These are phyloP conservation scores for Berberis vulgaris DNA, from an alignment of 164 flowering plant species.

Conservation along the genomic window DNA sequence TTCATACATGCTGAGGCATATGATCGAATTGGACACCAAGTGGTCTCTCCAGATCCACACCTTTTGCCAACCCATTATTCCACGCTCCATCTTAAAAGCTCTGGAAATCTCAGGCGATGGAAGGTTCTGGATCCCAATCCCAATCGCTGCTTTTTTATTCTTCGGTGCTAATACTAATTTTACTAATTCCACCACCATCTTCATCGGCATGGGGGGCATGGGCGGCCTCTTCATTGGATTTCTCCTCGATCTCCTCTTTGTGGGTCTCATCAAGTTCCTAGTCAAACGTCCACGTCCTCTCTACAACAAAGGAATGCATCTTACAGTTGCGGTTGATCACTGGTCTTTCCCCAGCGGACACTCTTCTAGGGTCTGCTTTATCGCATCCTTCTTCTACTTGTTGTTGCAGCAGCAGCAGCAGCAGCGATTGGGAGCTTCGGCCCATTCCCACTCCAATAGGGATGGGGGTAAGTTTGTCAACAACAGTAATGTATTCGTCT, in stretches of 20 bases:
- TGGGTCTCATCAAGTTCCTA: slow-evolving; percentile 44
- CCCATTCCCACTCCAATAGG: slow-evolving; percentile 4
- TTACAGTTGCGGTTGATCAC: slow-evolving; percentile 61
- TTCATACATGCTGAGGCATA: slow-evolving; percentile 1
- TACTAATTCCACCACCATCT: slow-evolving; percentile 20
- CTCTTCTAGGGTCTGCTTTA: slow-evolving; percentile 63
- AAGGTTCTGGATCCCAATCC: slow-evolving; percentile 56
- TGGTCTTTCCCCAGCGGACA: slow-evolving; percentile 95
- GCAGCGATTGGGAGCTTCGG: slow-evolving; percentile 13
- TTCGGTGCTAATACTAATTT: slow-evolving; percentile 14
- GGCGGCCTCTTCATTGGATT: slow-evolving; percentile 36
- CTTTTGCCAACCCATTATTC: slow-evolving; percentile 29
- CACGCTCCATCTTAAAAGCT: slow-evolving; percentile 37
- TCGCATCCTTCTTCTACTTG: slow-evolving; percentile 41
- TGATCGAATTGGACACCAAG: slow-evolving; percentile 36
- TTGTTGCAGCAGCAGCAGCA: slow-evolving; percentile 3
- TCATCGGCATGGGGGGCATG: too few relatives aligned
- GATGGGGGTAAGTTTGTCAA: slow-evolving; percentile 13
- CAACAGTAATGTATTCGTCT: slow-evolving; percentile 2
- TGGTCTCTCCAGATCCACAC: slow-evolving; percentile 52
- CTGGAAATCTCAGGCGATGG: slow-evolving; percentile 85
- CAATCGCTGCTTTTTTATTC: slow-evolving; percentile 37
- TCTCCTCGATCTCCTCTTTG: slow-evolving; percentile 50
- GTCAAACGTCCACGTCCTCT: slow-evolving; percentile 70
- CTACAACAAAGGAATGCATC: slow-evolving; percentile 57